Evolutionary conservation across 345 rosid species (phyloP).

Genomic region (Eucalyptus brandiana): DNA sequence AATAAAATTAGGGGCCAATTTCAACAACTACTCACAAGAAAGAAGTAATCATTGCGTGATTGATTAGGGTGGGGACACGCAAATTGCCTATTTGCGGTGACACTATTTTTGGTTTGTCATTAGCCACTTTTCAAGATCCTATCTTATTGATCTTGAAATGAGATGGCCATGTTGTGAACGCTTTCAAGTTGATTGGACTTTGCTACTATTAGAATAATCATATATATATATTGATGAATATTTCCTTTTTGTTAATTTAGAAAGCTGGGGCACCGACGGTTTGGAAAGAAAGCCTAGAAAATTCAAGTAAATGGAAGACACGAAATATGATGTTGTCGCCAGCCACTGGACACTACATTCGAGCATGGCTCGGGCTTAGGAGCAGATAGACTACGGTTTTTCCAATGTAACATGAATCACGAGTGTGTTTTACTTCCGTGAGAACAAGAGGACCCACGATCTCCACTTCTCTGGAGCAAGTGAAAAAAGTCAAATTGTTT

Average conservation of each 20-base stretch:
- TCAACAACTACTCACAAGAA: background rate
- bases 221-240: background rate
- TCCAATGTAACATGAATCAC: background rate
- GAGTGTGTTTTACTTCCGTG: background rate
- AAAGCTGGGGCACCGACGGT: background rate
- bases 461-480: background rate
- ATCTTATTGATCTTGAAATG: background rate
- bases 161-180: background rate
- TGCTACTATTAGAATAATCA: background rate
- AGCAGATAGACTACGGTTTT: background rate
- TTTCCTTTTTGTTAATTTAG: background rate
- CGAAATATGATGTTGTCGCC: background rate
- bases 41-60: background rate
- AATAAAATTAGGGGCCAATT: background rate
- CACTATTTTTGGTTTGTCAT: background rate
- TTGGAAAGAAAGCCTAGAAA: background rate
- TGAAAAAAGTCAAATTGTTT: background rate
- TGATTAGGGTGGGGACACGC: background rate
- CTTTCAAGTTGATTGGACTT: background rate
- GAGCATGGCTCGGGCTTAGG: background rate
- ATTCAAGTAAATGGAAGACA: background rate
- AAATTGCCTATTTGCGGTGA: background rate
- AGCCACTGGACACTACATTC: background rate
- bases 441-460: background rate
- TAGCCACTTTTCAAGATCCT: background rate